Evolutionary conservation across 192 early-diverging fungal species (phyloP), one percentile per base, ranked within the genome.

Genomic region (Lunasporangiospora selenospora): DNA sequence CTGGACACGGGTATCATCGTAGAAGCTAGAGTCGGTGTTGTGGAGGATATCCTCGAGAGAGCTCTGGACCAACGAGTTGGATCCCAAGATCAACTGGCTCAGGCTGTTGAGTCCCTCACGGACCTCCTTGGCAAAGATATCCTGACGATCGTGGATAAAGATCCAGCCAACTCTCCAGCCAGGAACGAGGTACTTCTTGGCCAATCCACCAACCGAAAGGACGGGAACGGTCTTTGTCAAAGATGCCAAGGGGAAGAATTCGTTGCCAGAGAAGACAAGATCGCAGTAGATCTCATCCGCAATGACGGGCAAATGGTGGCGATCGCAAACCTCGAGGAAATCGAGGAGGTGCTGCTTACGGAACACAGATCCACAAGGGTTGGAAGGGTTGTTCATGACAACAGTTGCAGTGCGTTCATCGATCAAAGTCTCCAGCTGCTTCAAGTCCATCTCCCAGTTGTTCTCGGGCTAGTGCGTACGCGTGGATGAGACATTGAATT

Each of bases 81-180:
- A 81, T 4, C 93, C 93, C 21, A 94, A 73, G 34, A 90, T 94
- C 40, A 95, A 66, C 47, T 92, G 91, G 3, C 89, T 84, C 43
- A 96, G 76, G 0, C 82, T 87, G 51, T 85, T 75, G 15, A 96
- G 76, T 4, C 90, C 93, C 44, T 87, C 78, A 56, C 92, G 87
- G 27, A 93, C 81, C 26, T 90, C 53, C 37, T 81, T 66, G 2
- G 5, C 60, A 51, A 90, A 81, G 41, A 80, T 47, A 31, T 75
- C 45, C 33, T 85, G 79, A 41, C 81, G 86, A 65, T 95, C 93
- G 73, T 95, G 84, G 44, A 96, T 82, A 26, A 90, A 70, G 30
- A 95, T 85, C 94, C 94, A 96, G n/a, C 91, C 91, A 24, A 94
- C 66, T 62, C 94, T 81, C 94, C 94, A 96, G 3, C 94, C 94